A percentile compares a stretch with the other conserved stretches of the same genome.
These are phyloP conservation scores for Rhizopus sp. DNA, from an alignment of 371 early-diverging fungal species.

Conservation along the genomic window DNA sequence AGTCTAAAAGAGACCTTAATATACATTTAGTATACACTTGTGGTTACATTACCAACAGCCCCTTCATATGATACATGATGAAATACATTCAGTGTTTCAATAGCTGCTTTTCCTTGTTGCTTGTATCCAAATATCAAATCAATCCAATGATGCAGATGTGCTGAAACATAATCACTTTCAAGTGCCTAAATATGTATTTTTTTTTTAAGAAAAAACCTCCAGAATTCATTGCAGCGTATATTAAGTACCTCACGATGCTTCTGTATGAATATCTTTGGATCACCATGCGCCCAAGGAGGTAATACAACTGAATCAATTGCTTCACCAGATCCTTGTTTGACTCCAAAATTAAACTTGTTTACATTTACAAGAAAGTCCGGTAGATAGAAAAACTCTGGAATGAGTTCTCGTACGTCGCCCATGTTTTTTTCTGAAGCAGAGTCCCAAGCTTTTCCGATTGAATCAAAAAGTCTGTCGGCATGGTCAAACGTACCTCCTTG, in stretches of 20 bases:
- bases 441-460: slow-evolving; percentile 66
- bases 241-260: slow-evolving; percentile 72
- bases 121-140: slow-evolving; percentile 91
- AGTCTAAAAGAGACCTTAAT: slow-evolving; percentile 37
- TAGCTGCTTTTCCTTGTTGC: slow-evolving; percentile 81
- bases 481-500: slow-evolving; percentile 91
- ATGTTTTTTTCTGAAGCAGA: slow-evolving; percentile 76
- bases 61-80: slow-evolving; percentile 92
- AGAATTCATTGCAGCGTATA: background rate
- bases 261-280: slow-evolving; percentile 86
- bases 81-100: slow-evolving; percentile 86
- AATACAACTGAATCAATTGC: slow-evolving; percentile 74
- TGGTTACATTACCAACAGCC: slow-evolving; percentile 62
- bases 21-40: background rate
- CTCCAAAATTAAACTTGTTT: slow-evolving; percentile 84
- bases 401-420: slow-evolving; percentile 86
- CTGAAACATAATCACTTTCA: slow-evolving; percentile 89
- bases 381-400: slow-evolving; percentile 89
- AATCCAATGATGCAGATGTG: slow-evolving; percentile 86
- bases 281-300: slow-evolving; percentile 86
- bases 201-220: background rate
- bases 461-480: slow-evolving; percentile 72
- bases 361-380: slow-evolving; percentile 85
- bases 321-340: slow-evolving; percentile 74
- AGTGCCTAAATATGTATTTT: slow-evolving; percentile 61